Conservation (phyloP, 345 rosid species). For the Hirschfeldia incana region DNA sequence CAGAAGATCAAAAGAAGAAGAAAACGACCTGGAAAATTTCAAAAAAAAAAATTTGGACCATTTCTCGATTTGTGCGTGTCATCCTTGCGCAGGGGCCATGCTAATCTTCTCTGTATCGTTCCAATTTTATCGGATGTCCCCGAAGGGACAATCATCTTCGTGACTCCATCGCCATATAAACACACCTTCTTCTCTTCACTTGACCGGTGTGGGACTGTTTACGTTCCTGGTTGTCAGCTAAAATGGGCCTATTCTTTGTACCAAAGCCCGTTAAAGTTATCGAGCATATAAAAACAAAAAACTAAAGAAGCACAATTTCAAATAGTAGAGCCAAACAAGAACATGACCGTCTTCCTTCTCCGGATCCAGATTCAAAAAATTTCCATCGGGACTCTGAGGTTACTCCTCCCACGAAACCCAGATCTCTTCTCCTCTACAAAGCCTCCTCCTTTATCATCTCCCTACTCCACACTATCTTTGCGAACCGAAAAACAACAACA, state of each 20-base stretch:
- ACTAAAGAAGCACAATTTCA: not conserved
- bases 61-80: not conserved
- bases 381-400: not conserved
- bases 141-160: not conserved
- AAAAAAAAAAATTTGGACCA: not conserved
- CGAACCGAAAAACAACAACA: constrained; percentile 23
- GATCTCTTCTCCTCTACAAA: not conserved
- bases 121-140: not conserved
- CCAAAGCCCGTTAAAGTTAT: not conserved
- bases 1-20: not conserved
- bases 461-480: constrained; percentile 15
- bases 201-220: constrained; percentile 10
- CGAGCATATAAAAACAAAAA: not conserved
- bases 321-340: not conserved
- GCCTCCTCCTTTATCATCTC: not conserved
- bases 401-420: constrained; percentile 27
- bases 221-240: not conserved
- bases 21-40: not conserved
- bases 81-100: not conserved
- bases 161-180: not conserved
- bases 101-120: not conserved
- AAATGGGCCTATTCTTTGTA: not conserved
- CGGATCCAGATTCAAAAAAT: constrained; percentile 6
- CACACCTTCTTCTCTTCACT: not conserved
- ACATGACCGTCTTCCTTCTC: constrained; percentile 4